phyloP scores from a whole-genome alignment of 192 early-diverging fungal species.

The Bifiguratus adelaidae region DNA sequence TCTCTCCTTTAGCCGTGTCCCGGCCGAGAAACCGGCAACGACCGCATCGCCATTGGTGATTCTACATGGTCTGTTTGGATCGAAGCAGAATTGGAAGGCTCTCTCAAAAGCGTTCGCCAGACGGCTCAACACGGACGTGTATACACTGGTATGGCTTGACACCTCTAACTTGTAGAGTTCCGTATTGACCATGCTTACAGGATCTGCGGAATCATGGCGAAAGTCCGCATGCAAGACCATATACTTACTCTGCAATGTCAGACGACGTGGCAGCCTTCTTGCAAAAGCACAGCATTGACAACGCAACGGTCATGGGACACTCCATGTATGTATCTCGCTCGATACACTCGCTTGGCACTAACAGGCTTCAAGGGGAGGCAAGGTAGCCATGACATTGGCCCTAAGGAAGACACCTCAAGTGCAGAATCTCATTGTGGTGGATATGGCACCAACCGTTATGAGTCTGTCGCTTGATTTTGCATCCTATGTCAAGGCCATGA shows the following conservation, averaged over 20 bases:
- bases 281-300: constrained; percentile 37
- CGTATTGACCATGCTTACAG: constrained; percentile 10
- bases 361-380: constrained; percentile 46
- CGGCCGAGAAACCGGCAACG: background rate
- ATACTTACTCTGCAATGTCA: constrained; percentile 73
- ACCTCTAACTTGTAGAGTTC: background rate
- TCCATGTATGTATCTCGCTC: constrained; percentile 68
- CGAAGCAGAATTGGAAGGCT: constrained; percentile 89
- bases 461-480: constrained; percentile 41
- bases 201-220: constrained; percentile 95
- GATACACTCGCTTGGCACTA: background rate
- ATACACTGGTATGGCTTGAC: constrained; percentile 39
- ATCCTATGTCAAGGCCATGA: constrained; percentile 42
- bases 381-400: constrained; percentile 62
- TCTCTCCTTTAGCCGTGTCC: no score
- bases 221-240: constrained; percentile 53
- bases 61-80: constrained; percentile 88
- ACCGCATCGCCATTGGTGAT: constrained; percentile 49
- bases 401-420: constrained; percentile 35
- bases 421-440: constrained; percentile 55
- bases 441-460: constrained; percentile 48
- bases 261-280: constrained; percentile 66
- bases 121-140: constrained; percentile 49
- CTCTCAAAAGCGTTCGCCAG: constrained; percentile 63
- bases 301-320: constrained; percentile 70